Evolutionary conservation across 257 asterid genomes (phyloP), one percentile per base, ranked within the genome.

Genomic region (Fraxinus pennsylvanica): DNA sequence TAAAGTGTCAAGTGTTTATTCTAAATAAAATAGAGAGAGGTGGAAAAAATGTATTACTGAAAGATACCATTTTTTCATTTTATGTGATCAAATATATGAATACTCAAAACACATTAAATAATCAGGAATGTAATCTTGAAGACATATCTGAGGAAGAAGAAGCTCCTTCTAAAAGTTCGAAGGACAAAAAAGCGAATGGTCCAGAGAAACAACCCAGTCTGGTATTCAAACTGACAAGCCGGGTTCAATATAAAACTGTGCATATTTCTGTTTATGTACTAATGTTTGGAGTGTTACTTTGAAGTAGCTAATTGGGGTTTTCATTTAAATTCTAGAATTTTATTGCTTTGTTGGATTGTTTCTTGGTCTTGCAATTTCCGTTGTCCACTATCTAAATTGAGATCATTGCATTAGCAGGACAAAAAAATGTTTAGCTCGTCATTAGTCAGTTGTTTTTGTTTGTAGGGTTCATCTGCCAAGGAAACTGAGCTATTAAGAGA

Each of bases 101-200:
- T 21, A 3, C 67, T 59, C 5, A 63, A 25, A 22, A 9, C 69
- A 63, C 3, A 15, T 76, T 70, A 25, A 76, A 72, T 72, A 43
- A 71, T 77, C 83, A 95, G 99, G 99, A 95, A 74, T 95, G 99
- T 88, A 90, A 91, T 82, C 90, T 95, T 82, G 99, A 95, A 85
- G 99, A 95, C 79, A 87, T 90, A 75, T 33, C 92, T 68, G 97
- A 92, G 57, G 98, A 91, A 17, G 99, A 95, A 25, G 99, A 90
- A 84, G 80, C 92, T 81, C 92, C 99, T 61, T 69, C 92, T 77
- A 95, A 93, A 85, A 92, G 96, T 83, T 94, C 96, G 72, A 94
- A 92, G 91, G 97, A 91, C 80, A 95, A 92, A 87, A 95, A 95
- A 74, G 95, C 96, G 72, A 95, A 90, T 78, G 96, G 89, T 66